Conservation (phyloP, 2,329 filamentous ascomycete species). For the Capronia americana region DNA sequence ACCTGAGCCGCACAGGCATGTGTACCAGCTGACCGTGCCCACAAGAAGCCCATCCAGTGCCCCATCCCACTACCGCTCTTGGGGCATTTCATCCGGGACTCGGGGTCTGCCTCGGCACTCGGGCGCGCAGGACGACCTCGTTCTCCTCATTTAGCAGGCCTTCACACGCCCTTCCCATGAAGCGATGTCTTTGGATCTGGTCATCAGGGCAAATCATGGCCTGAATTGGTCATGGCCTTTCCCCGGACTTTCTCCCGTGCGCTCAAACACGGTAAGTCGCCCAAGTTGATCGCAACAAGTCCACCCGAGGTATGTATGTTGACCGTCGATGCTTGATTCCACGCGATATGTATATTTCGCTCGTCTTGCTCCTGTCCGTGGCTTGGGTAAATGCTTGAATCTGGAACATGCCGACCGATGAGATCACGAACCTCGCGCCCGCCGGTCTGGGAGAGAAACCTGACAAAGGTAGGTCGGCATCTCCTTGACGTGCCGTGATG, state of each 20-base stretch:
- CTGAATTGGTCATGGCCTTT: neutral
- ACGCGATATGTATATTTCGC: neutral
- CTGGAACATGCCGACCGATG: neutral
- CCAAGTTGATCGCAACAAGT: neutral
- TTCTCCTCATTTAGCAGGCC: neutral
- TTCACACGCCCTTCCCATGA: neutral
- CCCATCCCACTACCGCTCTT: too few species aligned
- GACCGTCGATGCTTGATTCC: neutral
- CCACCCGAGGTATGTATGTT: neutral
- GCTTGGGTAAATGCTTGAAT: neutral
- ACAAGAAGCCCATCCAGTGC: neutral
- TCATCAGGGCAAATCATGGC: neutral
- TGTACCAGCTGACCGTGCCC: neutral
- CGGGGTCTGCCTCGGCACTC: constrained; percentile 1
- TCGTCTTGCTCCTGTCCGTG: neutral
- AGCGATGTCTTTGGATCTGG: neutral
- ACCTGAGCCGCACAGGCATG: too few species aligned
- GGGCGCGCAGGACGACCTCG: neutral
- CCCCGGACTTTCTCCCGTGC: neutral
- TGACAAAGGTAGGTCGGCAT: neutral
- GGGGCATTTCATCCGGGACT: neutral
- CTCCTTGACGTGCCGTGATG: neutral
- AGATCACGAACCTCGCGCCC: neutral
- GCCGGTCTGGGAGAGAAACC: neutral
- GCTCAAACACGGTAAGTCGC: neutral